Base-by-base conservation (phyloP, 2,329 filamentous ascomycete genomes). In the Lasiodiplodia hormozganensis region DNA sequence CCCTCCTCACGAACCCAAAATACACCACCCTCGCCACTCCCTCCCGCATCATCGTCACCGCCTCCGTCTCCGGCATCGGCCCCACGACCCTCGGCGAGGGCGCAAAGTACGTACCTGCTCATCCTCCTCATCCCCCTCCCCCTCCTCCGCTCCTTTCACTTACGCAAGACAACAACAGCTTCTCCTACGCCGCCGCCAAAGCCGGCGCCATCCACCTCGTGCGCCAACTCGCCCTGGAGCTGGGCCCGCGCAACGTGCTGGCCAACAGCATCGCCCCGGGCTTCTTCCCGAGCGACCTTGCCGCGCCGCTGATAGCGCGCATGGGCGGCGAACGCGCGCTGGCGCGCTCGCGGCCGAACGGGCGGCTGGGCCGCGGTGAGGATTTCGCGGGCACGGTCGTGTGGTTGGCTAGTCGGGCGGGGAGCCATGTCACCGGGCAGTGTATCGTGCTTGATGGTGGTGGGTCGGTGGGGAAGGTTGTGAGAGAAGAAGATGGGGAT, bases 281-380 rank as follows among this genome's bases (percentile, higher is more conserved):
- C 52, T 81, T 81, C 70, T 79, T 81, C 70, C 77, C 77, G 1
- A 78, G 77, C 5, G 78, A 79, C 60, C 69, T 79, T 8, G 77
- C 78, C 2, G 76, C 77, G 38, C 77, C 76, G 4, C 70, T 80
- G 60, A 81, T 81, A 51, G 76, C 80, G 21, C 73, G 74, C 21
- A 69, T 79, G 4, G 79, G 79, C 4, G 79, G 78, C 14, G 78
- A 80, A 3, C 80, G 87, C 74, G 84, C 74, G 54, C 65, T 80
- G 16, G 72, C 75, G 34, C 72, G 76, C 21, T 70, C 62, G 16
- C 79, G 78, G 62, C 78, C 78, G 0, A 70, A 77, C 2, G 75
- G 74, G 65, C 70, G 76, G 43, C 66, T 80, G 4, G 78, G 78
- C 3, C 73, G 76, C 53, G 73, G 77, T 2, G 75, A 78, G 62